Conservation (phyloP, 1,284 basidiomycete genomes). For the Cryptococcus hybrid region DNA sequence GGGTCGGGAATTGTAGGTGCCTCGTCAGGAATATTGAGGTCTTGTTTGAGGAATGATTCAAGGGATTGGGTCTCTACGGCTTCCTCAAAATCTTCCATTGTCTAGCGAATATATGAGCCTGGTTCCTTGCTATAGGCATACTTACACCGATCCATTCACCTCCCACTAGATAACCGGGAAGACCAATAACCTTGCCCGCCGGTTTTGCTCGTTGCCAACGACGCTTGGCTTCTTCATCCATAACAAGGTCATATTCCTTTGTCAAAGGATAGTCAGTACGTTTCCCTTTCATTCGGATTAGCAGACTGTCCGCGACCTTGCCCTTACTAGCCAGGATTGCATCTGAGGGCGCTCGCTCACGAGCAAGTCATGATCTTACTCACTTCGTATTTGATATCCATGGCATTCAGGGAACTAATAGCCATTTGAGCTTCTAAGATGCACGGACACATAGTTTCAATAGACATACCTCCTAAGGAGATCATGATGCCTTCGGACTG, state of each 20-base stretch:
- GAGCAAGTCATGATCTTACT: not conserved
- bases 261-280: not conserved
- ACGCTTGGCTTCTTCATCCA: slow-evolving; percentile 45
- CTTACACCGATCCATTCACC: slow-evolving; percentile 49
- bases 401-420: slow-evolving; percentile 31
- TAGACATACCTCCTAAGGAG: slow-evolving; percentile 38
- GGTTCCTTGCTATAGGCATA: not conserved
- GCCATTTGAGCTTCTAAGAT: too few relatives aligned
- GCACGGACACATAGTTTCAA: not conserved
- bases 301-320: not conserved
- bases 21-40: slow-evolving; percentile 22
- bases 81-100: slow-evolving; percentile 49
- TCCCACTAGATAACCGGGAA: slow-evolving; percentile 47
- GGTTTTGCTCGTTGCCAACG: slow-evolving; percentile 48
- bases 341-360: not conserved
- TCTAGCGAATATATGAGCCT: slow-evolving; percentile 17
- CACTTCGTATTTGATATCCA: slow-evolving; percentile 47
- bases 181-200: slow-evolving; percentile 36
- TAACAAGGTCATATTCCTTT: slow-evolving; percentile 41
- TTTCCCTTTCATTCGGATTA: not conserved
- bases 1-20: not conserved
- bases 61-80: slow-evolving; percentile 42
- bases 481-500: slow-evolving; percentile 43
- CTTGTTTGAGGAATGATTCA: slow-evolving; percentile 41
- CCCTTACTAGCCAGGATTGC: not conserved